Conservation (phyloP, 1,284 basidiomycete species). For the Marasmius fiardii region DNA sequence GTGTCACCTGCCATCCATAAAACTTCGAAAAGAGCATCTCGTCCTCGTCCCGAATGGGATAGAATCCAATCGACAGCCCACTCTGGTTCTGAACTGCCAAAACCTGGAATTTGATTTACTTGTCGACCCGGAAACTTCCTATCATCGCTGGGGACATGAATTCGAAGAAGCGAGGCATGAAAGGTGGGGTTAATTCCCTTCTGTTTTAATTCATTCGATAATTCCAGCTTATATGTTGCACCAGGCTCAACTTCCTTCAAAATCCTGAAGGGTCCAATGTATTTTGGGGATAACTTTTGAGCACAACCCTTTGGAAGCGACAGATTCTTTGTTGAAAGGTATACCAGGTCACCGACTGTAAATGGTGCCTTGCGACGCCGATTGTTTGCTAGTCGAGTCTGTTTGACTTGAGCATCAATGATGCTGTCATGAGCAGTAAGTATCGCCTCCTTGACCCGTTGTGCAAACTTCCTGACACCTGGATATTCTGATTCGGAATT, state of each 20-base stretch:
- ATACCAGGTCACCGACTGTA: constrained; percentile 21
- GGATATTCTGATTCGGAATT: constrained; percentile 20
- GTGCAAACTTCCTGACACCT: constrained; percentile 19
- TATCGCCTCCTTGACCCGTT: constrained; percentile 17
- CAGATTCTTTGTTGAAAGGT: constrained; percentile 29
- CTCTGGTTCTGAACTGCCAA: constrained; percentile 13
- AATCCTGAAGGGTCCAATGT: constrained; percentile 27
- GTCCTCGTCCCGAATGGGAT: constrained; percentile 16
- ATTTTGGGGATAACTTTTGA: constrained; percentile 27
- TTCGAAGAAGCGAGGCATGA: constrained; percentile 22
- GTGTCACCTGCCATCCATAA: constrained; percentile 22
- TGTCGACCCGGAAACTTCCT: constrained; percentile 21
- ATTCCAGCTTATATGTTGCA: constrained; percentile 21
- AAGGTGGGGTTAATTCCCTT: constrained; percentile 25
- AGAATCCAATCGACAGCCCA: constrained; percentile 20
- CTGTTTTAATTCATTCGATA: constrained; percentile 20
- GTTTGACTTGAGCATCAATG: constrained; percentile 24
- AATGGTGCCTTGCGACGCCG: constrained; percentile 18
- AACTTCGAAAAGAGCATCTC: constrained; percentile 17
- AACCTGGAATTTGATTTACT: constrained; percentile 12
- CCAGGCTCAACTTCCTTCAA: constrained; percentile 20
- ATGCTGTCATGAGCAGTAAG: constrained; percentile 27
- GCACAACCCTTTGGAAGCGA: constrained; percentile 22
- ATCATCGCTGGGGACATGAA: constrained; percentile 27
- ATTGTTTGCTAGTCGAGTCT: constrained; percentile 23